These are phyloP conservation scores for Penicillium roqueforti DNA, from an alignment of 495 filamentous ascomycete genomes.

Conservation along the genomic window DNA sequence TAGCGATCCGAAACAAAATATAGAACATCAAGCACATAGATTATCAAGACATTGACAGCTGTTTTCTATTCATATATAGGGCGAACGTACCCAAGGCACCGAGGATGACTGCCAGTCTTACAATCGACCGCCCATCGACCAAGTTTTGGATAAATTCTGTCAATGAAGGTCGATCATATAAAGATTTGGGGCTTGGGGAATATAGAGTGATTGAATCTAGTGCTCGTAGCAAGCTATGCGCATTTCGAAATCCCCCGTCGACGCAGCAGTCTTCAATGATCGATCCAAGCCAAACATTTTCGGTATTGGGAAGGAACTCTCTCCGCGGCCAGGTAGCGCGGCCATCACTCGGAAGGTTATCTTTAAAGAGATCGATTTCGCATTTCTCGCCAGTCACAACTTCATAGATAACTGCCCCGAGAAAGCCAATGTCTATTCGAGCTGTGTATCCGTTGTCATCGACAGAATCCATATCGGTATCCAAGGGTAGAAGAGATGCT, in stretches of 20 bases:
- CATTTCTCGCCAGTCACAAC: slow-evolving; percentile 9
- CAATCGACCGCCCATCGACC: no score
- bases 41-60: no score
- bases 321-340: slow-evolving; percentile 15
- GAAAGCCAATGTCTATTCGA: slow-evolving; percentile 23
- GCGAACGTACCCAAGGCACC: no score
- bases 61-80: no score
- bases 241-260: slow-evolving; percentile 18
- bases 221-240: slow-evolving; percentile 20
- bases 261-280: slow-evolving; percentile 31
- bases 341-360: slow-evolving; percentile 2
- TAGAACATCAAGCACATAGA: no score
- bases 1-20: no score
- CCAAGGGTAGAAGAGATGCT: slow-evolving; percentile 14
- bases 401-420: slow-evolving; percentile 20
- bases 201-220: slow-evolving; percentile 12
- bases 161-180: no score
- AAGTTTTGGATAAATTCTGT: no score
- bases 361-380: neutral
- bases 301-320: slow-evolving; percentile 17
- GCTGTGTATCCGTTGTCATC: slow-evolving; percentile 18
- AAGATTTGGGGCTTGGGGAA: neutral
- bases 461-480: slow-evolving; percentile 18
- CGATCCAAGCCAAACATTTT: slow-evolving; percentile 25
- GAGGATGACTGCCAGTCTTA: no score